Percentiles rank a stretch among this genome's conserved stretches.
phyloP scores from a whole-genome alignment of 306 rosid genomes.

The Quillaja saponaria region DNA sequence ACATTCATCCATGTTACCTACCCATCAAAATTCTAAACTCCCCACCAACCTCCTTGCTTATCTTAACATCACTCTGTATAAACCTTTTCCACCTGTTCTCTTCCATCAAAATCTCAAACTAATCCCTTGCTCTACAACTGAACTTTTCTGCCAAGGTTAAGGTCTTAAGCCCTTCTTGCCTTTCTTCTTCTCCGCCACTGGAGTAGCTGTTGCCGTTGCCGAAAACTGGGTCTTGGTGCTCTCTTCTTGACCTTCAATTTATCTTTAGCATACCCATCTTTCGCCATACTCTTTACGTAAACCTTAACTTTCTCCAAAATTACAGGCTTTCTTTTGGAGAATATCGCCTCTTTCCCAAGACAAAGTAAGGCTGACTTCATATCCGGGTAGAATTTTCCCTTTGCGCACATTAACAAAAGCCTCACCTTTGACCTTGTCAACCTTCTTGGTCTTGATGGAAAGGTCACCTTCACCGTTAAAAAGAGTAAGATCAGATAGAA shows the following conservation, averaged over 20 bases:
- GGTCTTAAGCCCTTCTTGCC: conserved; percentile 57
- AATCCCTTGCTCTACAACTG: conserved; percentile 70
- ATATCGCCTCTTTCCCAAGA: conserved; percentile 89
- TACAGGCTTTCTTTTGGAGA: conserved; percentile 65
- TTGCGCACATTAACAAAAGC: conserved; percentile 90
- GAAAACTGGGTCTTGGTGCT: conserved; percentile 33
- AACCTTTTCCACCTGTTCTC: conserved; percentile 98
- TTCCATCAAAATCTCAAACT: conserved; percentile 92
- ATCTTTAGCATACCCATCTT: conserved; percentile 85
- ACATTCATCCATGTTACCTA: conserved; percentile 76
- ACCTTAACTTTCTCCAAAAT: conserved; percentile 76
- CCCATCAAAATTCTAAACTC: conserved; percentile 77
- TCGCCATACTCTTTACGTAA: conserved; percentile 77
- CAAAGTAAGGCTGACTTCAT: conserved; percentile 65
- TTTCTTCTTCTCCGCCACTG: conserved; percentile 25
- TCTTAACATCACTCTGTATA: conserved; percentile 84
- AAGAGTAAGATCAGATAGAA: conserved; percentile 57
- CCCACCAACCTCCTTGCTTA: conserved; percentile 89
- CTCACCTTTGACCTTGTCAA: conserved; percentile 72
- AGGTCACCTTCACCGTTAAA: conserved; percentile 74
- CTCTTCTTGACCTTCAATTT: conserved; percentile 65
- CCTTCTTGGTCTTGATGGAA: conserved; percentile 51
- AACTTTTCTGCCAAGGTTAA: conserved; percentile 83
- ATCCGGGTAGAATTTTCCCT: conserved; percentile 91
- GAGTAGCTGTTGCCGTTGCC: neutral